These are phyloP conservation scores for Pythium volutum DNA, from an alignment of 352 stramenopile species.

Conservation along the genomic window DNA sequence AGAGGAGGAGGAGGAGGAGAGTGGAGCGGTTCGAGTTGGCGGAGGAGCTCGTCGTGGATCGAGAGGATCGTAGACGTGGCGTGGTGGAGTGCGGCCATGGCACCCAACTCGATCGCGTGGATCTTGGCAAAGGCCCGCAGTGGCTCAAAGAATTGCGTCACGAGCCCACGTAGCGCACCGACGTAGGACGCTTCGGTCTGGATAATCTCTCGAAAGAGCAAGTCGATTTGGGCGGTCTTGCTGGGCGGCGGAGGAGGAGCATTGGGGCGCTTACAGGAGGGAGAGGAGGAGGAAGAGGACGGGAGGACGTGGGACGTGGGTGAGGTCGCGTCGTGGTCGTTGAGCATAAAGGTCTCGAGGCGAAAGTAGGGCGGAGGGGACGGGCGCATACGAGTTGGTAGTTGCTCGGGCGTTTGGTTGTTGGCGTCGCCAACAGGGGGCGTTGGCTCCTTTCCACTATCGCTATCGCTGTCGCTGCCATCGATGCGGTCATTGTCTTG, in stretches of 20 bases:
- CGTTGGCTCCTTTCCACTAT: neutral
- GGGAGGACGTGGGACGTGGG: neutral
- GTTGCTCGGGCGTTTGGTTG: neutral
- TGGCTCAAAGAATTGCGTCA: conserved; percentile 34
- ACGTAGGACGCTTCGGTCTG: conserved; percentile 35
- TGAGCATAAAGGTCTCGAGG: conserved; percentile 22
- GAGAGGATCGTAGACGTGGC: conserved; percentile 32
- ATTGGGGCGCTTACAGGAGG: neutral
- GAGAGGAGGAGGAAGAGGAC: neutral
- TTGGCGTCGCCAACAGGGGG: neutral
- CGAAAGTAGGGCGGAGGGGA: conserved; percentile 21
- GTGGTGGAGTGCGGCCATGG: conserved; percentile 30
- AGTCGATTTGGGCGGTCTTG: conserved; percentile 23
- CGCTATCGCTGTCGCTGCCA: neutral
- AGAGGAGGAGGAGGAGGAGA: too few relatives aligned
- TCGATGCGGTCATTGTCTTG: conserved; percentile 18
- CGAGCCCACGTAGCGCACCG: conserved; percentile 22
- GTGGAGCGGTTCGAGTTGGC: conserved; percentile 19
- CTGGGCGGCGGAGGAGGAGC: neutral
- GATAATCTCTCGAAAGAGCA: conserved; percentile 33
- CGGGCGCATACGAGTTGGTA: neutral
- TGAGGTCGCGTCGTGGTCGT: conserved; percentile 13
- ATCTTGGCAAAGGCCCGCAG: conserved; percentile 27
- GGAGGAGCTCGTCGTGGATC: conserved; percentile 37
- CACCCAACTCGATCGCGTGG: conserved; percentile 26